phyloP scores from a whole-genome alignment of 2,329 filamentous ascomycete species.

The Didymella pinodella region DNA sequence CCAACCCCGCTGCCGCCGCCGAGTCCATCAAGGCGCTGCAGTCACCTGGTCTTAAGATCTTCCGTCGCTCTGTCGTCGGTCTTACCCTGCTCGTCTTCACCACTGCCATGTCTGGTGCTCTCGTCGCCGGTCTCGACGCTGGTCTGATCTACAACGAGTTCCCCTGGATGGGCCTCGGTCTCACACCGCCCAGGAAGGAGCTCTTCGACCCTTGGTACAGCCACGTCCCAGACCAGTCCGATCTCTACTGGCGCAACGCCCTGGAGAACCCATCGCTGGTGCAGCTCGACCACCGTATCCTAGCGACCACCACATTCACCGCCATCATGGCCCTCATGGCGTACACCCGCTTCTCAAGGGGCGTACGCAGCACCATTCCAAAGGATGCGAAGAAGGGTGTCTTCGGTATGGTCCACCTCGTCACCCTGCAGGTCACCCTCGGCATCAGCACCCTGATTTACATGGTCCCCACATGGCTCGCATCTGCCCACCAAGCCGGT shows the following conservation, averaged over 20 bases:
- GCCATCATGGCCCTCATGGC: constrained; percentile 79
- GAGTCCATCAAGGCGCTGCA: constrained; percentile 68
- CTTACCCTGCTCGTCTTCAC: constrained; percentile 80
- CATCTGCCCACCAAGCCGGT: constrained; percentile 91
- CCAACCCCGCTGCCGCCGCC: constrained; percentile 69
- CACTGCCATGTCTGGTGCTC: constrained; percentile 90
- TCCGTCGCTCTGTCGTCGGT: constrained; percentile 75
- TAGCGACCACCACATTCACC: constrained; percentile 88
- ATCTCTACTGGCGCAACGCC: constrained; percentile 97
- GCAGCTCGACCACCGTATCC: constrained; percentile 92
- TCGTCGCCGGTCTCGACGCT: constrained; percentile 94
- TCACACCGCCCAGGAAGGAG: constrained; percentile 82
- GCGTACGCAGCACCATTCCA: constrained; percentile 67
- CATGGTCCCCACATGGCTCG: constrained; percentile 87
- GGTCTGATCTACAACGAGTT: constrained; percentile 99
- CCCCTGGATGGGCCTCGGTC: constrained; percentile 87
- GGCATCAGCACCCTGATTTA: constrained; percentile 93
- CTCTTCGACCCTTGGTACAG: constrained; percentile 88
- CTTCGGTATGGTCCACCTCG: constrained; percentile 82
- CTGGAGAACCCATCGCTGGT: constrained; percentile 96
- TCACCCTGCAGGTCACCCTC: constrained; percentile 79
- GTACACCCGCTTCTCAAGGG: constrained; percentile 75
- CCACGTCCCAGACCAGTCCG: constrained; percentile 76
- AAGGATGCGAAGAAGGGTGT: constrained; percentile 73
- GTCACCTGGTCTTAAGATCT: constrained; percentile 70